phyloP scores from a whole-genome alignment of 805 yeast species.

The Blastobotrys attinorum region DNA sequence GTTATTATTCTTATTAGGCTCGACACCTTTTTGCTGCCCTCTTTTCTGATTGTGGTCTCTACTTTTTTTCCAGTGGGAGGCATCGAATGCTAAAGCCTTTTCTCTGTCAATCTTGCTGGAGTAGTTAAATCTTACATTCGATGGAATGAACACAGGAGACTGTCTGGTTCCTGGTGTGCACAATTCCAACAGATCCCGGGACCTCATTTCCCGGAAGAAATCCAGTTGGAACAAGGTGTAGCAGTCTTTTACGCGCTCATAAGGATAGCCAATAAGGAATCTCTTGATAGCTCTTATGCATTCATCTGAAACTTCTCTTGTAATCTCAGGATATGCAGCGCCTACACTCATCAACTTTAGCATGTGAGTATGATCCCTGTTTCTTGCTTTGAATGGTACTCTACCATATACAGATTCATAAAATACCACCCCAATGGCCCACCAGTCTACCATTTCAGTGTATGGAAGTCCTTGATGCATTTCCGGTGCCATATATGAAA shows the following conservation, averaged over 20 bases:
- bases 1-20: too few species aligned
- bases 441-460: slow-evolving; percentile 25
- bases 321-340: slow-evolving; percentile 7
- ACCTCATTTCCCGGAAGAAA: slow-evolving; percentile 13
- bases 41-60: background rate
- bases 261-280: slow-evolving; percentile 9
- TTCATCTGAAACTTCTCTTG: slow-evolving; percentile 11
- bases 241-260: slow-evolving; percentile 8
- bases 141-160: slow-evolving; percentile 3
- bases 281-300: slow-evolving; percentile 14
- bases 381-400: slow-evolving; percentile 21
- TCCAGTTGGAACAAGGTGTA: slow-evolving; percentile 8
- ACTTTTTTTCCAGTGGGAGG: background rate
- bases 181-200: slow-evolving; percentile 6
- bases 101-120: background rate
- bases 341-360: slow-evolving; percentile 8
- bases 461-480: slow-evolving; percentile 19
- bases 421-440: slow-evolving; percentile 29
- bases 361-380: slow-evolving; percentile 7
- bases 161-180: too few species aligned
- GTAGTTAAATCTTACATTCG: background rate
- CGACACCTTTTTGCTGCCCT: background rate
- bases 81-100: background rate
- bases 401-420: slow-evolving; percentile 25
- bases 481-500: slow-evolving; percentile 25